phyloP scores from a whole-genome alignment of 768 basidiomycete species.

The Tricholoma hemisulphureum region DNA sequence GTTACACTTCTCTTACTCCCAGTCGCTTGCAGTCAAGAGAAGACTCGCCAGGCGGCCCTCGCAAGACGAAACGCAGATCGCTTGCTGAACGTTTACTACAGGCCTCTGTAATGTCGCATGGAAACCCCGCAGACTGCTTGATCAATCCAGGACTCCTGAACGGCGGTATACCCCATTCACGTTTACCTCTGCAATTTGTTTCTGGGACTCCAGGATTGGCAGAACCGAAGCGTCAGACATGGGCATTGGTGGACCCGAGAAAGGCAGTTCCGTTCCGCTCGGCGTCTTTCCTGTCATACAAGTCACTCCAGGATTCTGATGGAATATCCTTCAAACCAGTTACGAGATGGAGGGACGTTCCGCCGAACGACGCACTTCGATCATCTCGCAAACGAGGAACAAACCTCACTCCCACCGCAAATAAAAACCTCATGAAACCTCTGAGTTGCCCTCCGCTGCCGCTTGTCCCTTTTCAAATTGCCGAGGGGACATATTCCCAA shows the following conservation, averaged over 20 bases:
- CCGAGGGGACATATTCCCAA: constrained; percentile 22
- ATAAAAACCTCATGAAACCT: background rate
- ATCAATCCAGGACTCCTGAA: constrained; percentile 12
- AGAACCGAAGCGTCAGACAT: constrained; percentile 11
- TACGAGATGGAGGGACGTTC: background rate
- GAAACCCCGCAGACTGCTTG: constrained; percentile 28
- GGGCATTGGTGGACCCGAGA: constrained; percentile 35
- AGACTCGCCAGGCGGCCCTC: background rate
- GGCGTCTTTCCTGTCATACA: constrained; percentile 16
- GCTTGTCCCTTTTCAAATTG: constrained; percentile 30
- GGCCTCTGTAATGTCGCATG: constrained; percentile 35
- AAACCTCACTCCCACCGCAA: background rate
- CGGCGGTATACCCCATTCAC: constrained; percentile 7
- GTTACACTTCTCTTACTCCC: background rate
- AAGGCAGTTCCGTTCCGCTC: constrained; percentile 27
- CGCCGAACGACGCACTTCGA: background rate
- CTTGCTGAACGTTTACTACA: constrained; percentile 34
- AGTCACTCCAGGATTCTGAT: background rate
- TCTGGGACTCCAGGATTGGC: constrained; percentile 10
- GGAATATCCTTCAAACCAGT: background rate
- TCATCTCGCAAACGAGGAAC: background rate
- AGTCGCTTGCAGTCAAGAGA: background rate
- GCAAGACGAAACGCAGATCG: constrained; percentile 18
- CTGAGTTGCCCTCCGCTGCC: constrained; percentile 23
- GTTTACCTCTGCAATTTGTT: constrained; percentile 29